These are phyloP conservation scores for Lentinula lateritia DNA, from an alignment of 768 basidiomycete genomes.

Conservation along the genomic window DNA sequence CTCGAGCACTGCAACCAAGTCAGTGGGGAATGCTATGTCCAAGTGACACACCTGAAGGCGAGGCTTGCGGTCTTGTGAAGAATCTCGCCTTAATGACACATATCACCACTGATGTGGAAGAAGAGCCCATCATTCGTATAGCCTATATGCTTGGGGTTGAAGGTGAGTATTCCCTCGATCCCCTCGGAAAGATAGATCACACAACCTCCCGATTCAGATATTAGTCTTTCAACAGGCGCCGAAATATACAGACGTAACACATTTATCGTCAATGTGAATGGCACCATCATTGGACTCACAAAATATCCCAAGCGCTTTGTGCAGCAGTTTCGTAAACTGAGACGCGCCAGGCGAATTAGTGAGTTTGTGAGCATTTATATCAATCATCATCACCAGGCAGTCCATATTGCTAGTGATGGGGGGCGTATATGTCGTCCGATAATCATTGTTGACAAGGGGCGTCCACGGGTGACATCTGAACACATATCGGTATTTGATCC, in stretches of 20 bases:
- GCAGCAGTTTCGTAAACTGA: constrained; percentile 82
- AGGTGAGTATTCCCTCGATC: constrained; percentile 43
- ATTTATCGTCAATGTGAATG: constrained; percentile 96
- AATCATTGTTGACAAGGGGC: constrained; percentile 89
- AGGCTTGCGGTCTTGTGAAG: constrained; percentile 98
- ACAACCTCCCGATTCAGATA: constrained; percentile 49
- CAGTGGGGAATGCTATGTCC: constrained; percentile 99
- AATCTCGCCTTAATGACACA: constrained; percentile 99
- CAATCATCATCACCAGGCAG: constrained; percentile 90
- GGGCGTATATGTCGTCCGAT: constrained; percentile 96
- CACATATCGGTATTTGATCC: constrained; percentile 64
- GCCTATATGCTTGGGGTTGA: constrained; percentile 97
- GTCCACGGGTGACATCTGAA: constrained; percentile 69
- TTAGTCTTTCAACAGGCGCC: constrained; percentile 84
- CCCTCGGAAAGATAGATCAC: constrained; percentile 5
- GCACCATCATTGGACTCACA: constrained; percentile 90
- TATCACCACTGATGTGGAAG: constrained; percentile 98
- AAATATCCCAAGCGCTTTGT: constrained; percentile 84
- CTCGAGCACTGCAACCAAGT: constrained; percentile 92
- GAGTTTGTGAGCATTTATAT: constrained; percentile 97
- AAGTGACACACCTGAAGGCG: constrained; percentile 98
- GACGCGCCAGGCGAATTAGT: constrained; percentile 86
- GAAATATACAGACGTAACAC: constrained; percentile 94
- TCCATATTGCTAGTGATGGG: constrained; percentile 95
- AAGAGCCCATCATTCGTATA: constrained; percentile 85